phyloP scores from a whole-genome alignment of 179 eudicot genomes.

The Camellia oleifera region DNA sequence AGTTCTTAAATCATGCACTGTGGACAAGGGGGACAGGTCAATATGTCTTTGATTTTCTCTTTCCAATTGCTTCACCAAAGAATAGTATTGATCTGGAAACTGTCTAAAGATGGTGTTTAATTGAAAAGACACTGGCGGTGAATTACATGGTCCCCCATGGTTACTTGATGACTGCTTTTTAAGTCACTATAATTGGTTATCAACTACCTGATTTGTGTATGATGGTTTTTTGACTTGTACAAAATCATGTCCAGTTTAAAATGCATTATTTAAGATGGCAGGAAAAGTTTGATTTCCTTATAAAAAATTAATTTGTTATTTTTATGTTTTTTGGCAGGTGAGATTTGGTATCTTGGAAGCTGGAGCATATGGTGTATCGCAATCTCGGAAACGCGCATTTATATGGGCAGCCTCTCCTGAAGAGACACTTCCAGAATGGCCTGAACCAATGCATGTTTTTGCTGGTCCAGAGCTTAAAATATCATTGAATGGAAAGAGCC shows the following conservation, averaged over 20 bases:
- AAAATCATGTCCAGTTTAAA: background rate
- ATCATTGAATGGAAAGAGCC: slow-evolving; percentile 38
- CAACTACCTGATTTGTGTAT: background rate
- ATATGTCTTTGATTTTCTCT: background rate
- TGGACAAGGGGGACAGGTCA: background rate
- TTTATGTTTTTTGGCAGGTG: slow-evolving; percentile 40
- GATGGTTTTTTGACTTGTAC: background rate
- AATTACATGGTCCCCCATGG: background rate
- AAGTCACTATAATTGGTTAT: too few relatives aligned
- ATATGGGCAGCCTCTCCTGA: slow-evolving; percentile 96
- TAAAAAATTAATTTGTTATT: background rate
- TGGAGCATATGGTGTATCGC: slow-evolving; percentile 89
- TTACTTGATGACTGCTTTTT: background rate
- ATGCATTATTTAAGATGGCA: background rate
- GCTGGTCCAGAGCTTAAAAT: slow-evolving; percentile 73
- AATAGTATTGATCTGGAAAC: background rate
- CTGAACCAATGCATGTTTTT: slow-evolving; percentile 97
- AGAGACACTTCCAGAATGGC: slow-evolving; percentile 89
- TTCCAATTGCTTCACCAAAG: background rate
- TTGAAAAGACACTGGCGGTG: background rate
- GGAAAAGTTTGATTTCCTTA: background rate
- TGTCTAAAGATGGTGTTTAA: background rate
- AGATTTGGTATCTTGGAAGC: slow-evolving; percentile 93
- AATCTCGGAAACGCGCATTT: slow-evolving; percentile 88
- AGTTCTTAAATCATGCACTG: background rate